Evolutionary conservation across 169 alveolate species (phyloP), one percentile per base, ranked within the genome.

Genomic region (Cryptosporidium sp.): DNA sequence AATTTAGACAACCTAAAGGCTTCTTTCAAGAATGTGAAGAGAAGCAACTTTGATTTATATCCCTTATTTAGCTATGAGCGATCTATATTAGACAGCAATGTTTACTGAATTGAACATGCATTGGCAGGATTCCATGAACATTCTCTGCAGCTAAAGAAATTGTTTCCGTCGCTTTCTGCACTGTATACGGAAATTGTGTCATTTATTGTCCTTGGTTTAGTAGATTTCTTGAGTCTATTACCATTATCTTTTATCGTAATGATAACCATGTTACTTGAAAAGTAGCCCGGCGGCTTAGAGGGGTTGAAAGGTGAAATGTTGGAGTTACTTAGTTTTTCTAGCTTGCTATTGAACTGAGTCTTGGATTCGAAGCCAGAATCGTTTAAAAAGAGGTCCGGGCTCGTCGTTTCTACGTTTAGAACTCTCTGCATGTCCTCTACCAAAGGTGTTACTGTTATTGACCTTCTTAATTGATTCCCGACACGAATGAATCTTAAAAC

Each of bases 91-190:
- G 21, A 12, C 16, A 55, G 31, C 23, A 55, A 5, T 0, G 7
- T 21, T 23, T 43, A 80, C 26, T 80, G 89, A 12, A 65, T 16
- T 5, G 67, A 9, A 23, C 89, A 80, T 26, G 73, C 48, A 21
- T 43, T 61, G 1, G 55, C 51, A n/a, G 75, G 69, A 43, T 80
- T 65, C 89, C 89, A 80, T n/a, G 89, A 80, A 29, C 89, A 80
- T 14, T 80, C 89, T 65, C 89, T 80, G 68, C 89, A 80, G n/a
- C 80, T 62, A 62, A 80, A 80, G 51, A 55, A 73, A 41, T n/a
- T 14, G 1, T 59, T 50, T 31, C 41, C 58, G 18, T 55, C 58
- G 55, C 86, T 73, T 26, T 73, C 86, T 33, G 51, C 80, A 29
- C 80, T 80, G 14, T 35, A n/a, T 29, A 23, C 31, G 2, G 70